Base-by-base conservation (phyloP, 1,139 yeast species). In the Suhomyces atakaporum region DNA sequence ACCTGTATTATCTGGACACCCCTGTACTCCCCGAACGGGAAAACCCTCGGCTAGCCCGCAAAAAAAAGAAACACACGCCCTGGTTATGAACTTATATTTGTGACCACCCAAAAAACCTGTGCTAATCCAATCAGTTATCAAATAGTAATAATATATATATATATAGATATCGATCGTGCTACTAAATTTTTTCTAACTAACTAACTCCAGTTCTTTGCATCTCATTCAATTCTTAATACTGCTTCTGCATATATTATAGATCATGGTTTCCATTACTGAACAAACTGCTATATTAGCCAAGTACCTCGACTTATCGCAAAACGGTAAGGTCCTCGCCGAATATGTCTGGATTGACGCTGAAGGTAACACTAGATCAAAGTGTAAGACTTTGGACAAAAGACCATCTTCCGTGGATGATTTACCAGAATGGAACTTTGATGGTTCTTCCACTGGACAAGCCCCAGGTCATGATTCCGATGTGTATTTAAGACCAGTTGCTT, bases 351-450 rank as follows among this genome's bases (percentile, higher is more conserved):
- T 92, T 54, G 98, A 92, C 64, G 86, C 96, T 51, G 79, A 85
- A 53, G 96, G 96, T 64, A 80, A 82, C 62, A 69, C 90, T 56
- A 87, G 98, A 73, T 88, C 97, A 47, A 92, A 92, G 75, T 88
- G 96, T 70, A 86, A 82, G 70, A 92, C 97, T 41, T 73, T 92
- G 51, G 56, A 56, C 57, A 79, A 81, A 69, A 75, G 70, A 57
- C 87, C 95, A 41, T 59, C 78, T 33, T 72, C 84, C 29, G 75
- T 87, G 39, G 94, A 86, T 47, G 96, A 92, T 59, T 77, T 92
- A 53, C 97, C 97, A 51, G 97, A 90, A 69, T 92, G 98, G 98
- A 92, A 92, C 79, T 92, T 92, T 58, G 98, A 92, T 66, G 98
- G 98, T 68, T 90, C 97, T 31, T 89, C 97, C 22, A 92, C 98